A percentile compares a stretch with the other conserved stretches of the same genome.
These are phyloP conservation scores for Chaetomidium leptoderma DNA, from an alignment of 495 filamentous ascomycete species.

Conservation along the genomic window DNA sequence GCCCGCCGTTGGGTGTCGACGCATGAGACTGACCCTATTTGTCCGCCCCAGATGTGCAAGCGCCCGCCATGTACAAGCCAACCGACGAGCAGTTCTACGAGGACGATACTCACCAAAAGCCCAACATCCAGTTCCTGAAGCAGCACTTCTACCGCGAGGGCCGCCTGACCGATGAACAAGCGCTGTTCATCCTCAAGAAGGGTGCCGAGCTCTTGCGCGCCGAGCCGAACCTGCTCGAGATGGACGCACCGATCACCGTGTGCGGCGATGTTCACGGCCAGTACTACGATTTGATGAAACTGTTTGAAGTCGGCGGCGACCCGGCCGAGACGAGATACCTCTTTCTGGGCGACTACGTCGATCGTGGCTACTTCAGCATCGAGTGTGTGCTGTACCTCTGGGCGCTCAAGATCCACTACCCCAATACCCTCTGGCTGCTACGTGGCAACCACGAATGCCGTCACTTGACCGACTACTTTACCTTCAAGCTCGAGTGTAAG, in stretches of 20 bases:
- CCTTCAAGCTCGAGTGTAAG: conserved; percentile 98
- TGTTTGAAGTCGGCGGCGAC: conserved; percentile 97
- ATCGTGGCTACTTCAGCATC: conserved; percentile 97
- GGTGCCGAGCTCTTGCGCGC: conserved; percentile 77
- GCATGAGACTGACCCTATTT: conserved; percentile 11
- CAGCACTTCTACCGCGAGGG: conserved; percentile 98
- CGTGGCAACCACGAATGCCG: conserved; percentile 98
- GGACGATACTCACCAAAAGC: conserved; percentile 78
- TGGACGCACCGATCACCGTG: conserved; percentile 99
- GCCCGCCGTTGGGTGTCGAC: neutral
- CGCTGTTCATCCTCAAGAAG: conserved; percentile 84
- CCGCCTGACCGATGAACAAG: conserved; percentile 93
- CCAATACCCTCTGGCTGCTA: conserved; percentile 92
- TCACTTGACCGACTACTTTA: conserved; percentile 99
- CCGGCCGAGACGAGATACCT: conserved; percentile 93
- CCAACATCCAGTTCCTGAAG: conserved; percentile 89
- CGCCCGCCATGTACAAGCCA: conserved; percentile 86
- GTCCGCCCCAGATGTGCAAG: conserved; percentile 74
- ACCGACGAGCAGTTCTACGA: conserved; percentile 72
- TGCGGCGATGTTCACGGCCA: conserved; percentile 98
- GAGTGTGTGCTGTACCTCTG: conserved; percentile 98
- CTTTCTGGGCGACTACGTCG: conserved; percentile 96
- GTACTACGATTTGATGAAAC: conserved; percentile 99
- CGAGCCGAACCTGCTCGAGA: conserved; percentile 95
- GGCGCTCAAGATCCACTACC: conserved; percentile 99